Conservation (phyloP, 2,329 filamentous ascomycete species). For the Claviceps maximensis region DNA sequence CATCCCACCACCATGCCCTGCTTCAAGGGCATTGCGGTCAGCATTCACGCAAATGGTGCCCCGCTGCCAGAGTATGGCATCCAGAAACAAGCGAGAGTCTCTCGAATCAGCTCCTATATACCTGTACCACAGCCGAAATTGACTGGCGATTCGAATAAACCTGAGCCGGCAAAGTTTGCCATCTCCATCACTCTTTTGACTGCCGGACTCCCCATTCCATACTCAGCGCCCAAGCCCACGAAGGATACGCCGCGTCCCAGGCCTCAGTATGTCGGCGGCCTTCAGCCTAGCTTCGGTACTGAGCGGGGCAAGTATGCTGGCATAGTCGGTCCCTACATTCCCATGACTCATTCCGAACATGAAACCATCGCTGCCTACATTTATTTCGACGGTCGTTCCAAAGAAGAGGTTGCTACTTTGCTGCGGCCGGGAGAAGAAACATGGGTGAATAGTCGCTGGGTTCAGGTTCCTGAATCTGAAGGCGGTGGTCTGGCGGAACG, state of each 20-base stretch:
- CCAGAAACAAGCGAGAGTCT: slow-evolving; percentile 81
- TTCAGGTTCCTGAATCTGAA: slow-evolving; percentile 81
- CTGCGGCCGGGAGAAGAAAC: slow-evolving; percentile 90
- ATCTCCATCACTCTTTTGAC: slow-evolving; percentile 96
- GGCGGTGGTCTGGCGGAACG: slow-evolving; percentile 90
- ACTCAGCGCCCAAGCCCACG: slow-evolving; percentile 76
- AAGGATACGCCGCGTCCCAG: slow-evolving; percentile 65
- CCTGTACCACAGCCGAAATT: slow-evolving; percentile 83
- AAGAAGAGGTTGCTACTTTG: slow-evolving; percentile 93
- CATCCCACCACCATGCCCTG: slow-evolving; percentile 56
- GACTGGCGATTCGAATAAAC: slow-evolving; percentile 47
- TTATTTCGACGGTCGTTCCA: slow-evolving; percentile 89
- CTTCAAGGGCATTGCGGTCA: slow-evolving; percentile 98
- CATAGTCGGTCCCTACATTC: slow-evolving; percentile 72
- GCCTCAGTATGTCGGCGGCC: slow-evolving; percentile 64
- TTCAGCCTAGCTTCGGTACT: slow-evolving; percentile 38
- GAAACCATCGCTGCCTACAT: slow-evolving; percentile 98
- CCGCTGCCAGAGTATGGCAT: slow-evolving; percentile 88
- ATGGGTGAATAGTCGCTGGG: slow-evolving; percentile 98
- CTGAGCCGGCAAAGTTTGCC: slow-evolving; percentile 90
- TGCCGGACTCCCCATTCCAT: slow-evolving; percentile 76
- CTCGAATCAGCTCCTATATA: slow-evolving; percentile 93
- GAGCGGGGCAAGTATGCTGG: slow-evolving; percentile 35
- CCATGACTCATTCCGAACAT: slow-evolving; percentile 83
- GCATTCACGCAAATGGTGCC: slow-evolving; percentile 71